A percentile compares a stretch with the other conserved stretches of the same genome.
Conservation (phyloP, 306 rosid genomes). For the Hippophae tibetana region DNA sequence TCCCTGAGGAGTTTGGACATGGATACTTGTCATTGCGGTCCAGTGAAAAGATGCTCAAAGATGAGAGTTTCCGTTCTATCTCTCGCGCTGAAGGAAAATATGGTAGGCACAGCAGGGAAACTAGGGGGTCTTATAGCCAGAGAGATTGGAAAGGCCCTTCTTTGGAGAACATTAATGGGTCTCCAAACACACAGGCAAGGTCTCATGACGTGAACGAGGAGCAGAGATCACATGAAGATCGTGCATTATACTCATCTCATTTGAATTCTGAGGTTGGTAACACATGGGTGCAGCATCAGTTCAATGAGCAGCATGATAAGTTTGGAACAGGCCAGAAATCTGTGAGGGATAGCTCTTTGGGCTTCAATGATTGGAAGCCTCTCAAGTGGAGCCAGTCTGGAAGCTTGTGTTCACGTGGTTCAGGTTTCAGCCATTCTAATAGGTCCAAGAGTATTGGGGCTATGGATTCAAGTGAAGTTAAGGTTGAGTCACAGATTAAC, state of each 20-base stretch:
- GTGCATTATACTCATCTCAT: conserved; percentile 36
- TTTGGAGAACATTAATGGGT: conserved; percentile 48
- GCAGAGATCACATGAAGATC: conserved; percentile 51
- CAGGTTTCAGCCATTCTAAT: conserved; percentile 75
- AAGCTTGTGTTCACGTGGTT: conserved; percentile 80
- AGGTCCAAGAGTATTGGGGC: conserved; percentile 64
- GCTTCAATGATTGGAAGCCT: conserved; percentile 76
- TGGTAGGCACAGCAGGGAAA: conserved; percentile 59
- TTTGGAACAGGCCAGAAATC: conserved; percentile 43
- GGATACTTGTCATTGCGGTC: conserved; percentile 67
- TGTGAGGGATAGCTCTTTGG: conserved; percentile 51
- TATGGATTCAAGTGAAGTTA: conserved; percentile 47
- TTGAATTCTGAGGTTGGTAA: conserved; percentile 49
- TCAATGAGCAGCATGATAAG: conserved; percentile 70
- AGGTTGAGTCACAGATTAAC: conserved; percentile 45
- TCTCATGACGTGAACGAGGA: conserved; percentile 38
- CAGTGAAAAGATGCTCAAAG: conserved; percentile 60
- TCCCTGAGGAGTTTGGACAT: conserved; percentile 69
- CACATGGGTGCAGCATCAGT: conserved; percentile 57
- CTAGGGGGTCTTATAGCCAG: conserved; percentile 53
- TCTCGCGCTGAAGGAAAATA: conserved; percentile 72
- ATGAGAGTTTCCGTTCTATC: conserved; percentile 43
- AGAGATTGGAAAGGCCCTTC: conserved; percentile 66
- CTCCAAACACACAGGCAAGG: conserved; percentile 43
- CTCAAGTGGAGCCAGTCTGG: conserved; percentile 88